phyloP scores from a whole-genome alignment of 257 asterid genomes.

The Capsicum pubescens region DNA sequence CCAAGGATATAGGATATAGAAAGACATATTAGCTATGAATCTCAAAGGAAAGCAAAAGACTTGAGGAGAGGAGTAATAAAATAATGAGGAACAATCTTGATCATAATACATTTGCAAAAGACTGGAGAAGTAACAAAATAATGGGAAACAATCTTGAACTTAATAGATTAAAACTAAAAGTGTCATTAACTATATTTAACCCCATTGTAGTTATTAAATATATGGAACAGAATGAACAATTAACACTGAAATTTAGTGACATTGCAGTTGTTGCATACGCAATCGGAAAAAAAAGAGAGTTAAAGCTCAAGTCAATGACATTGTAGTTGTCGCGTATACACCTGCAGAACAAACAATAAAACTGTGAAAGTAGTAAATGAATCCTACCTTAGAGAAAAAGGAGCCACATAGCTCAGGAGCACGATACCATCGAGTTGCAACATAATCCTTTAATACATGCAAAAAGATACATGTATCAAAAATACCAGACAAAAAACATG shows the following conservation, averaged over 20 bases:
- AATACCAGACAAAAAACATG: background rate
- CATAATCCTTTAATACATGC: slow-evolving; percentile 73
- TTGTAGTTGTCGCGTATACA: background rate
- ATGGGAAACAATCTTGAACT: background rate
- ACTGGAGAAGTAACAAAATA: slow-evolving; percentile 1
- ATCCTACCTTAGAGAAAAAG: slow-evolving; percentile 91
- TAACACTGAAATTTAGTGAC: background rate
- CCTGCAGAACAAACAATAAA: slow-evolving; percentile 4
- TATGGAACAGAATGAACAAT: slow-evolving; percentile 21
- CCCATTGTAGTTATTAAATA: slow-evolving; percentile 2
- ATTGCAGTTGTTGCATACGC: slow-evolving; percentile 15
- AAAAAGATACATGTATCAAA: slow-evolving; percentile 12
- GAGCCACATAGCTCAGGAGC: slow-evolving; percentile 98
- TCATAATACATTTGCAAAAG: background rate
- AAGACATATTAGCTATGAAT: background rate
- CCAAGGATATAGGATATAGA: slow-evolving; percentile 6
- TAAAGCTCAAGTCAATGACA: slow-evolving; percentile 6
- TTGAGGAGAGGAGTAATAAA: background rate
- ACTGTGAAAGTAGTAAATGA: background rate
- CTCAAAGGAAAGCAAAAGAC: slow-evolving; percentile 8
- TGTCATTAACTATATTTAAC: background rate
- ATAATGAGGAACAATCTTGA: background rate
- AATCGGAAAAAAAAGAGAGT: background rate
- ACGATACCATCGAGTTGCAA: slow-evolving; percentile 97
- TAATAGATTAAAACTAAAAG: background rate